These are phyloP conservation scores for Syzygium syzygioides DNA, from an alignment of 441 rosid genomes.

Conservation along the genomic window DNA sequence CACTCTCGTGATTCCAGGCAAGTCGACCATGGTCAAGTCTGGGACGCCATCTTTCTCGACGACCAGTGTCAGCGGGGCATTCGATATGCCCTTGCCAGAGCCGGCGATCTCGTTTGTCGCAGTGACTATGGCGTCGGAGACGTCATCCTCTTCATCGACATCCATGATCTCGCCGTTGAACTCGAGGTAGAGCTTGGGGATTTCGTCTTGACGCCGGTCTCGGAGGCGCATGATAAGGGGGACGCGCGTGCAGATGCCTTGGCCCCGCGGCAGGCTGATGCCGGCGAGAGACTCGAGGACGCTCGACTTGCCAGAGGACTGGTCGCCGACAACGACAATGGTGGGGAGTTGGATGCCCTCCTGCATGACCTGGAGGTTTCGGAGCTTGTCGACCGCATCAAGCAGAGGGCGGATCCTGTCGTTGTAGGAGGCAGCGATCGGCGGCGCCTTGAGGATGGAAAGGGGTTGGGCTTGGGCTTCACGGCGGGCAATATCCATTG, in stretches of 20 bases:
- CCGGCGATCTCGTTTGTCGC: conserved; percentile 11
- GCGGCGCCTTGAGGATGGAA: not conserved
- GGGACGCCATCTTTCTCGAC: conserved; percentile 9
- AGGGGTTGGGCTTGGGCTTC: no score
- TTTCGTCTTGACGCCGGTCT: not conserved
- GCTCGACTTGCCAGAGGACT: conserved; percentile 10
- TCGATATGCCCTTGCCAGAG: not conserved
- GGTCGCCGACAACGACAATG: conserved; percentile 9
- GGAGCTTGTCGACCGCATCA: conserved; percentile 9
- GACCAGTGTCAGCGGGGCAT: conserved; percentile 4
- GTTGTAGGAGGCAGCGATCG: not conserved
- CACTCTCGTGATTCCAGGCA: conserved; percentile 8
- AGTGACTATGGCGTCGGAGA: not conserved
- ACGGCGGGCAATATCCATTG: no score
- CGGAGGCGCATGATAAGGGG: conserved; percentile 15
- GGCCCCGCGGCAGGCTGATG: conserved; percentile 10
- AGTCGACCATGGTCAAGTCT: conserved; percentile 10
- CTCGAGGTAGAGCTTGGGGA: conserved; percentile 4
- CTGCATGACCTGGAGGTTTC: conserved; percentile 5
- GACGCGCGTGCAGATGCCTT: conserved; percentile 11
- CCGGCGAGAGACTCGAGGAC: conserved; percentile 15
- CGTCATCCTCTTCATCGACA: not conserved
- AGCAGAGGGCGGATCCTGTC: conserved; percentile 7
- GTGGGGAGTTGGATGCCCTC: conserved; percentile 13
- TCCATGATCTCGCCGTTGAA: not conserved